phyloP scores from a whole-genome alignment of 805 yeast genomes.

The Debaryomyces hansenii region DNA sequence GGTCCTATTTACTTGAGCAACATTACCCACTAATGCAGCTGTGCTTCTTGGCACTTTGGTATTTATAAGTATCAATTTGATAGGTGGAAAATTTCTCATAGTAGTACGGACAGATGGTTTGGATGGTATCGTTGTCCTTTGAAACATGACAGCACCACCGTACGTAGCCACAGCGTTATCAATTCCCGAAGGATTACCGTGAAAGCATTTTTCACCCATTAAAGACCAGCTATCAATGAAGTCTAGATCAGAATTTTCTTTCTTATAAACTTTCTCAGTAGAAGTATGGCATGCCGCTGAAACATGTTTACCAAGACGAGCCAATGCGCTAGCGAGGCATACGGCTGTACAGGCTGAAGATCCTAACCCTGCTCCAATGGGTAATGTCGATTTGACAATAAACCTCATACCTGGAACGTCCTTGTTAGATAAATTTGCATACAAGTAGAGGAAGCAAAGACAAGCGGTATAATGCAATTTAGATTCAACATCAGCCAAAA shows the following conservation, averaged over 20 bases:
- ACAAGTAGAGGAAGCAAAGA: conserved; percentile 78
- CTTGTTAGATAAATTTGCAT: conserved; percentile 54
- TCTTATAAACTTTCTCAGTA: conserved; percentile 30
- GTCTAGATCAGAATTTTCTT: conserved; percentile 44
- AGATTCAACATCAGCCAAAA: conserved; percentile 47
- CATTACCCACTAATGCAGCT: conserved; percentile 77
- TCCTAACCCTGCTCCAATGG: conserved; percentile 96
- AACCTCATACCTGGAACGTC: conserved; percentile 53
- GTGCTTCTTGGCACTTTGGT: conserved; percentile 88
- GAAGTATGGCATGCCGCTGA: conserved; percentile 31
- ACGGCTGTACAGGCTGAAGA: conserved; percentile 91
- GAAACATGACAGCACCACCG: conserved; percentile 94
- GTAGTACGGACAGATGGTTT: conserved; percentile 62
- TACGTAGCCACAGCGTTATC: conserved; percentile 95
- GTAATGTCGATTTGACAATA: conserved; percentile 77
- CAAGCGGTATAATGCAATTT: conserved; percentile 76
- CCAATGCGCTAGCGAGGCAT: conserved; percentile 73
- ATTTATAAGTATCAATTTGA: conserved; percentile 76
- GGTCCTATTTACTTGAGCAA: conserved; percentile 52
- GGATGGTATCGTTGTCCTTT: conserved; percentile 54
- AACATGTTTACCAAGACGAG: conserved; percentile 59
- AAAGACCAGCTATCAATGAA: conserved; percentile 85
- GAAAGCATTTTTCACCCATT: conserved; percentile 92
- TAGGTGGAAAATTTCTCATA: conserved; percentile 71
- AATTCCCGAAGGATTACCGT: conserved; percentile 95